Conservation (phyloP, 257 asterid species). For the Solanum sejunctum region DNA sequence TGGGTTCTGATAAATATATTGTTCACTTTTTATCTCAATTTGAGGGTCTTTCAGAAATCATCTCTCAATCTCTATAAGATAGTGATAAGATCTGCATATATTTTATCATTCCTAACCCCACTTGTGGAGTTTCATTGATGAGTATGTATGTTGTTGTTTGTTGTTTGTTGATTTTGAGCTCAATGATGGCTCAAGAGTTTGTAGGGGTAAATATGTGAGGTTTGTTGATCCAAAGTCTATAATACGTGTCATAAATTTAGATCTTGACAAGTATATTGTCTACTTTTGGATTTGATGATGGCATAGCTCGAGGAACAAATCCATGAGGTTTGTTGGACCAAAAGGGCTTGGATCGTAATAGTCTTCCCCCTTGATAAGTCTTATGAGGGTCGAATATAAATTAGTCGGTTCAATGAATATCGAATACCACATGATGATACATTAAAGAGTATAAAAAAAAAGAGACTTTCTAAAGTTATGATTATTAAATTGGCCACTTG, state of each 20-base stretch:
- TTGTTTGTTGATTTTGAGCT: too few species aligned
- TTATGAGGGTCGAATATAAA: background rate
- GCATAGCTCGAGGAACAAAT: background rate
- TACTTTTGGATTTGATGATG: background rate
- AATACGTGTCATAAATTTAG: background rate
- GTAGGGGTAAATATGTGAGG: too few species aligned
- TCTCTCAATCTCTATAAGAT: too few species aligned
- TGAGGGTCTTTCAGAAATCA: too few species aligned
- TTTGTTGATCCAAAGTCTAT: background rate
- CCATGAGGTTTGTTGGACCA: background rate
- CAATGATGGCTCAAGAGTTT: too few species aligned
- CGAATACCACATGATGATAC: background rate
- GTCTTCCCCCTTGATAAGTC: fast-evolving
- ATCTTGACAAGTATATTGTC: background rate
- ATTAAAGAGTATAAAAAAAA: background rate
- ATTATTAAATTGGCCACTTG: background rate
- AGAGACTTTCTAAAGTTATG: background rate
- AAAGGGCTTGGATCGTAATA: background rate
- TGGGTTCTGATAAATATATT: background rate
- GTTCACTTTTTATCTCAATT: too few species aligned
- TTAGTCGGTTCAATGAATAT: background rate
- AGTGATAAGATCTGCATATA: too few species aligned
- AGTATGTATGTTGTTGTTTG: too few species aligned
- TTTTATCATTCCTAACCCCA: too few species aligned
- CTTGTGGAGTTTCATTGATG: too few species aligned